Base-by-base conservation (phyloP, 2,329 filamentous ascomycete species). In the Ilyonectria sp. region DNA sequence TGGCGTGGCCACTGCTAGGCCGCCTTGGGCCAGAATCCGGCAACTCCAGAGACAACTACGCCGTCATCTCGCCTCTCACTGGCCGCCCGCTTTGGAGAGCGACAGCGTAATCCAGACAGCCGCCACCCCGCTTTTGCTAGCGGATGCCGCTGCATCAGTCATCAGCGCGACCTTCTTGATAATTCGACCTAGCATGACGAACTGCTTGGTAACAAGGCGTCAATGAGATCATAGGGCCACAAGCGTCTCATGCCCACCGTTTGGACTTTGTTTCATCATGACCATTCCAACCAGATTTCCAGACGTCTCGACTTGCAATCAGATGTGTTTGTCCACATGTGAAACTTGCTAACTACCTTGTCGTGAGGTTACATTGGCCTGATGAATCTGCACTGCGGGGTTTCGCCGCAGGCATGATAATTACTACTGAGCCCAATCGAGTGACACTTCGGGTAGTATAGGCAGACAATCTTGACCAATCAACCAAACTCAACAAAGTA, bases 21-120 rank as follows among this genome's bases (percentile, higher is more conserved):
- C n/a, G 40, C 40, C 15, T 43, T 43, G 40, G 40, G 40, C 40
- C 15, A n/a, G 40, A n/a, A 3, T 19, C 15, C 40, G 40, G 40
- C 40, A 17, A 43, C 40, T 43, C 15, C 40, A n/a, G 40, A 2
- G 40, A 33, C 31, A 33, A 33, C 31, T 9, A 33, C 50, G 21
- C 43, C n/a, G 40, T 43, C 35, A 55, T 55, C 19, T 40, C 23
- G 23, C 8, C 37, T 17, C 35, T 17, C 43, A 53, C 60, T 47
- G 46, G 61, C 10, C 58, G 69, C 46, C 49, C 60, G 60, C 43
- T 67, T 71, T 74, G 62, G 71, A 75, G 72, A 75, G 74, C 75
- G 64, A 67, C 74, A 65, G 67, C 73, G 73, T 75, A 75, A 75
- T 71, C 49, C 21, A 59, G n/a, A 26, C 47, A 53, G 47, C 43